Conservation (phyloP, 106 monocot species). For the Narthecium ossifragum region DNA sequence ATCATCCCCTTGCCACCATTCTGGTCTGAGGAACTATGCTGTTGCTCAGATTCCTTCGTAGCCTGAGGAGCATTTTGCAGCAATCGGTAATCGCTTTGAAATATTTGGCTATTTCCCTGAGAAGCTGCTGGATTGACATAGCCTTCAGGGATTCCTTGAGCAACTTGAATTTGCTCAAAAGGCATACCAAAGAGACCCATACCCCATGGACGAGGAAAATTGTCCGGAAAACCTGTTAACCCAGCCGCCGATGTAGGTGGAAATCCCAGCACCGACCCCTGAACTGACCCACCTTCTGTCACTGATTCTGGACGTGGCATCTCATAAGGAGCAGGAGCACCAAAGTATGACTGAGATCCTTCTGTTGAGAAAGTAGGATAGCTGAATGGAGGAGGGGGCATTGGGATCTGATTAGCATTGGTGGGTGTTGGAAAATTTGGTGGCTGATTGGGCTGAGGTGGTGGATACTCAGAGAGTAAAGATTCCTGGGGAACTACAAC, state of each 20-base stretch:
- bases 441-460: slow-evolving; percentile 29
- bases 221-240: slow-evolving; percentile 25
- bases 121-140: slow-evolving; percentile 26
- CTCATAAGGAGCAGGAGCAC: slow-evolving; percentile 35
- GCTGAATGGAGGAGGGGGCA: slow-evolving; percentile 20
- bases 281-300: slow-evolving; percentile 30
- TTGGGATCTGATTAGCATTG: slow-evolving; percentile 27
- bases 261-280: slow-evolving; percentile 46
- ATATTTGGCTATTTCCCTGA: slow-evolving; percentile 29
- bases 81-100: slow-evolving; percentile 36
- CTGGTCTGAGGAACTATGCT: slow-evolving; percentile 17
- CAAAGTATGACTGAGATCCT: slow-evolving; percentile 45
- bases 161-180: slow-evolving; percentile 24
- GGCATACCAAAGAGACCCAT: slow-evolving; percentile 41
- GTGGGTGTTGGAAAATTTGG: slow-evolving; percentile 32
- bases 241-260: slow-evolving; percentile 31
- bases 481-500: slow-evolving; percentile 20
- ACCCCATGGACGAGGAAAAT: slow-evolving; percentile 38
- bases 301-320: slow-evolving; percentile 22
- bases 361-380: slow-evolving; percentile 41
- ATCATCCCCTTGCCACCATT: slow-evolving; percentile 11
- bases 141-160: slow-evolving; percentile 45
- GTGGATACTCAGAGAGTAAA: slow-evolving; percentile 30
- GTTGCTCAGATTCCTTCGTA: slow-evolving; percentile 34
- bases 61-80: slow-evolving; percentile 14